Evolutionary conservation across 2,329 filamentous ascomycete genomes (phyloP), one percentile per base, ranked within the genome.

Genomic region (Mycosphaerelloides madeirae): DNA sequence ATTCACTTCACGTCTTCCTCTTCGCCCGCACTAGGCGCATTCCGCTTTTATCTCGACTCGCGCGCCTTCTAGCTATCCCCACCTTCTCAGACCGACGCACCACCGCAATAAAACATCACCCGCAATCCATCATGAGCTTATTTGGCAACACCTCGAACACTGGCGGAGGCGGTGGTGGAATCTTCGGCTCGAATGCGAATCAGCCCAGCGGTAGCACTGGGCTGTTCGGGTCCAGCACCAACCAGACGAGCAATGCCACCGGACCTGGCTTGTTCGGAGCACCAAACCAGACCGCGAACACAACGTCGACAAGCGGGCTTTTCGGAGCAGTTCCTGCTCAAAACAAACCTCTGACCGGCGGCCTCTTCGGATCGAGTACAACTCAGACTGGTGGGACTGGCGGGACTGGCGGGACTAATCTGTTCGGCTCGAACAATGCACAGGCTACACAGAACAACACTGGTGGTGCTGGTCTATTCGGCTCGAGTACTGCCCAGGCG

Each of bases 391-490:
- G 34, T 38, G 49, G 43, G 8, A 40, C 40, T 15, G 41, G 20
- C 20, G 41, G 43, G n/a, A 48, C 35, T 29, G 38, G 32, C 14
- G 47, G 49, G 19, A 38, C 25, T 19, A 39, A 41, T n/a, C 46
- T 48, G 4, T 50, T 46, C 34, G 49, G 46, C 20, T 40, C 41
- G 5, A 49, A 32, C 33, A 41, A 35, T 11, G 31, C n/a, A 8
- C 38, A 40, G 12, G 46, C 41, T 38, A 37, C 16, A 12, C 34
- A 37, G 18, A 47, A 41, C 41, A 61, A 50, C 58, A 51, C 39
- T 16, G 59, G 43, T 55, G 53, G 46, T 58, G 55, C 58, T 46
- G 63, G 65, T 28, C 50, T 70, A 13, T 70, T 69, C 38, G 61
- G 60, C 19, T 50, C 49, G 3, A 49, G 44, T 25, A 54, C 52